These are phyloP conservation scores for Podochytrium sp. DNA, from an alignment of 192 early-diverging fungal species.

Conservation along the genomic window DNA sequence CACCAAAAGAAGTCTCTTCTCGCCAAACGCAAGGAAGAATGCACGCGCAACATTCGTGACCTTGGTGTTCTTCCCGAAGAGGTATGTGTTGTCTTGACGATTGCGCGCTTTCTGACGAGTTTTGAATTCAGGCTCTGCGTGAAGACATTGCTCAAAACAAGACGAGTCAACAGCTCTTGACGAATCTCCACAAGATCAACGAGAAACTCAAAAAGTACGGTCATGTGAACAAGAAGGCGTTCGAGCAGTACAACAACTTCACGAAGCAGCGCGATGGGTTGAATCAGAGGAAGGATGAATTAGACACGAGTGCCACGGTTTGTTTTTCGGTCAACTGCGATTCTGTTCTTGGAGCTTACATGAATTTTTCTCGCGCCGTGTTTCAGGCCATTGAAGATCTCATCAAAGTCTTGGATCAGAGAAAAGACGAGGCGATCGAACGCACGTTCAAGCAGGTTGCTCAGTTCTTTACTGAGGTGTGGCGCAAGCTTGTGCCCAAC, in stretches of 20 bases:
- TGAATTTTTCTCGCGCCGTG: neutral
- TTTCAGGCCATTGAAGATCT: constrained; percentile 79
- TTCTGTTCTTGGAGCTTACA: neutral
- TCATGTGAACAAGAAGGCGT: constrained; percentile 98
- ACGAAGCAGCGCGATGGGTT: constrained; percentile 87
- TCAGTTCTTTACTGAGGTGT: constrained; percentile 84
- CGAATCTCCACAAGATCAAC: constrained; percentile 70
- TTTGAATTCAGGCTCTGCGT: constrained; percentile 9
- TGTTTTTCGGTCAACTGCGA: neutral
- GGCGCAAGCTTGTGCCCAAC: constrained; percentile 86
- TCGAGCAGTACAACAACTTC: constrained; percentile 96
- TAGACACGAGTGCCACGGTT: constrained; percentile 79
- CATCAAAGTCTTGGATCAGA: constrained; percentile 88
- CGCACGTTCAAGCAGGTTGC: constrained; percentile 94
- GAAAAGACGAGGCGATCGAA: constrained; percentile 97
- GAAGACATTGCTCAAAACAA: constrained; percentile 8
- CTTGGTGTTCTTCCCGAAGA: constrained; percentile 95
- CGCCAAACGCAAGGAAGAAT: constrained; percentile 85
- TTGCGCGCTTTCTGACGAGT: constrained; percentile 36
- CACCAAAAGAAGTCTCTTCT: constrained; percentile 64
- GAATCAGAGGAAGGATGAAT: constrained; percentile 80
- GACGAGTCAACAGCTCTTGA: constrained; percentile 42
- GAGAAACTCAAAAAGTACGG: constrained; percentile 86
- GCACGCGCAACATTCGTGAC: constrained; percentile 84
- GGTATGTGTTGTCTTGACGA: constrained; percentile 1